These are phyloP conservation scores for Hemerocallis citrina DNA, from an alignment of 106 monocot genomes.

Conservation along the genomic window DNA sequence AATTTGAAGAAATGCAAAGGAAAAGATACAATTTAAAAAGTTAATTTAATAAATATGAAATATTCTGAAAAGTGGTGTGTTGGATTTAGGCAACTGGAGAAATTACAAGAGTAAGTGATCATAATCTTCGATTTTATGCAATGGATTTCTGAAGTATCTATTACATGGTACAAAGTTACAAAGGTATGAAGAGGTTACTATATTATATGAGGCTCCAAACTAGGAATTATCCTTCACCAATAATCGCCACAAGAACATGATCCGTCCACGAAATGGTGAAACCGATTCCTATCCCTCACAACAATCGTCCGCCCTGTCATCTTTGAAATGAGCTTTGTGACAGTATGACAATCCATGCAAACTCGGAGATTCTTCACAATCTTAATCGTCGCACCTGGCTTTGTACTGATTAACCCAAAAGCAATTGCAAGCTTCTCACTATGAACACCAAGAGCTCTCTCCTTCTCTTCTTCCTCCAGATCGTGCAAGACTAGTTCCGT, in stretches of 20 bases:
- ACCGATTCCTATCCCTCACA: conserved; percentile 61
- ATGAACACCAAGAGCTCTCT: conserved; percentile 52
- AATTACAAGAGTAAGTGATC: no score
- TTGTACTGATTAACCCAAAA: conserved; percentile 64
- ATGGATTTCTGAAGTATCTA: no score
- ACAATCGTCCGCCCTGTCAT: conserved; percentile 56
- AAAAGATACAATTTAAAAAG: no score
- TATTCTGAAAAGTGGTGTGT: no score
- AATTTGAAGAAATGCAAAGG: no score
- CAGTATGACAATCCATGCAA: conserved; percentile 64
- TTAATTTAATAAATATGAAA: no score
- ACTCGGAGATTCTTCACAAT: conserved; percentile 76
- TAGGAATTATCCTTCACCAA: conserved; percentile 31
- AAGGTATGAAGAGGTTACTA: no score
- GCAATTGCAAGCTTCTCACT: conserved; percentile 84
- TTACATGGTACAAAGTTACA: no score
- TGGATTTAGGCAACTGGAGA: no score
- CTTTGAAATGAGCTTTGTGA: conserved; percentile 51
- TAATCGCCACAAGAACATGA: conserved; percentile 69
- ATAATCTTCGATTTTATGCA: no score
- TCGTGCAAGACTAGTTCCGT: conserved; percentile 71
- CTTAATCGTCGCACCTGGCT: conserved; percentile 58
- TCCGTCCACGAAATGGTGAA: conserved; percentile 70
- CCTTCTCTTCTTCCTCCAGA: conserved; percentile 62
- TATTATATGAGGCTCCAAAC: no score